Evolutionary conservation across 371 early-diverging fungal species (phyloP).

Genomic region (Mucor mucedo): DNA sequence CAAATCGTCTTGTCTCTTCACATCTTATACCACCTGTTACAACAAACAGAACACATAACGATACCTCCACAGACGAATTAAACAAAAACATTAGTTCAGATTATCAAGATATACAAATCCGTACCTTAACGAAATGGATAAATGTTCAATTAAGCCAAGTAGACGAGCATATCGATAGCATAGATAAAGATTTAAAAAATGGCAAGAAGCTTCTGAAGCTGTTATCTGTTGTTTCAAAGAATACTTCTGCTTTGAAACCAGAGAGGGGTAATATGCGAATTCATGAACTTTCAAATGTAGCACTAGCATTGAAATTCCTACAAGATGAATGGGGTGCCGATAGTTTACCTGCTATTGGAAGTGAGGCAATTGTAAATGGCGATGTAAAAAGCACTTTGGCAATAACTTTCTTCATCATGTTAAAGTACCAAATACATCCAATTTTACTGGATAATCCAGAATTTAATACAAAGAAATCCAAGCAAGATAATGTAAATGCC

Average conservation of each 20-base stretch:
- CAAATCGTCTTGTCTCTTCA: slow-evolving; percentile 11
- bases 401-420: slow-evolving; percentile 79
- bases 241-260: slow-evolving; percentile 49
- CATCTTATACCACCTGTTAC: slow-evolving; percentile 29
- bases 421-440: slow-evolving; percentile 66
- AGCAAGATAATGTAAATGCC: not conserved
- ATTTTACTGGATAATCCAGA: slow-evolving; percentile 30
- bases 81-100: slow-evolving; percentile 47
- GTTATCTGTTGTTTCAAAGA: slow-evolving; percentile 57
- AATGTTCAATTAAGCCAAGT: slow-evolving; percentile 71
- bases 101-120: slow-evolving; percentile 70
- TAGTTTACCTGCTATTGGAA: slow-evolving; percentile 74
- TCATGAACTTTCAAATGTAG: slow-evolving; percentile 82
- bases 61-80: slow-evolving; percentile 15
- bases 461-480: not conserved
- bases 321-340: slow-evolving; percentile 62
- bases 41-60: slow-evolving; percentile 19
- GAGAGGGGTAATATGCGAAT: slow-evolving; percentile 71
- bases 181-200: slow-evolving; percentile 66
- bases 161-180: slow-evolving; percentile 38
- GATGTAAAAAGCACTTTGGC: slow-evolving; percentile 84
- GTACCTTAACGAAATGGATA: slow-evolving; percentile 84
- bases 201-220: slow-evolving; percentile 65
- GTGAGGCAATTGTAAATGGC: slow-evolving; percentile 84
- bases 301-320: slow-evolving; percentile 72